These are phyloP conservation scores for Coffea humblotiana DNA, from an alignment of 305 asterid genomes.

Conservation along the genomic window DNA sequence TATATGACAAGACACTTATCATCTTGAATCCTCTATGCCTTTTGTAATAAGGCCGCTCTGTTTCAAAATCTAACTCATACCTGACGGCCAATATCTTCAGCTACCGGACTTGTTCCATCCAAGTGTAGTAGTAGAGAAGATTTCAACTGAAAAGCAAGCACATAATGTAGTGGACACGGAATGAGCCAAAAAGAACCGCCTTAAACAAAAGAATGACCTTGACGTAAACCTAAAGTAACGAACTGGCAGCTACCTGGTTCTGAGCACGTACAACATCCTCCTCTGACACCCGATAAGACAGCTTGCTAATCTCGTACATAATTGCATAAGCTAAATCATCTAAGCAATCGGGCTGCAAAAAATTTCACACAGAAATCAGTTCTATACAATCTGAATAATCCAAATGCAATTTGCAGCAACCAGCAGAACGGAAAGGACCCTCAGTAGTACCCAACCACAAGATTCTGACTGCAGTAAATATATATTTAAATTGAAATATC, in stretches of 20 bases:
- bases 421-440: not conserved
- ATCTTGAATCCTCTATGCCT: not conserved
- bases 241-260: constrained; percentile 61
- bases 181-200: not conserved
- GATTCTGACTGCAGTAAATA: not conserved
- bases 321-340: constrained; percentile 82
- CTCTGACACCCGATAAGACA: constrained; percentile 77
- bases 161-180: constrained; percentile 13
- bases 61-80: constrained; percentile 31
- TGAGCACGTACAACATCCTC: constrained; percentile 89
- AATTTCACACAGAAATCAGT: constrained; percentile 11
- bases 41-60: not conserved
- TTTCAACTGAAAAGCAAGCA: constrained; percentile 62
- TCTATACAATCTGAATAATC: not conserved
- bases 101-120: constrained; percentile 90
- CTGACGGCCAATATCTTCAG: constrained; percentile 99
- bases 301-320: constrained; percentile 70
- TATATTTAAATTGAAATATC: not conserved
- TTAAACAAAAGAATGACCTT: not conserved
- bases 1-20: not conserved
- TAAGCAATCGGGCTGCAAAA: constrained; percentile 81
- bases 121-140: constrained; percentile 90
- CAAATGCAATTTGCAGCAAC: not conserved
- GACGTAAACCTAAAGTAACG: not conserved
- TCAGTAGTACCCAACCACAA: not conserved